Base-by-base conservation (phyloP, 164 flowering plant species). In the Umbilicus rupestris region DNA sequence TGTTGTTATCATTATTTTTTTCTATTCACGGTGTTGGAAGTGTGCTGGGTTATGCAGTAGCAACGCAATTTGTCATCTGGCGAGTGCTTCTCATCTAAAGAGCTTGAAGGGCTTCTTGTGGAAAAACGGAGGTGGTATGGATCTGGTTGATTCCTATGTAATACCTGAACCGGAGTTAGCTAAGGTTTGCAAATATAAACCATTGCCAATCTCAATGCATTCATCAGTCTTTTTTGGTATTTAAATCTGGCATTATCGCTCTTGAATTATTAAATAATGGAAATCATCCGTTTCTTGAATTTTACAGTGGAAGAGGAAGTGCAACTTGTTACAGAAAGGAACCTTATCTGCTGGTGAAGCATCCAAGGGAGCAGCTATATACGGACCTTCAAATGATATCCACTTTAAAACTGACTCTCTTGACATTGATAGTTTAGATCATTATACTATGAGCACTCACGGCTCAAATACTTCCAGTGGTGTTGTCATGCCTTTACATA, bases 401-500 rank as follows among this genome's bases (percentile, higher is more conserved):
- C 98, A 87, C 75, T 72, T 73, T 79, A 71, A 77, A 81, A 70
- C 63, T 71, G 71, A 72, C 67, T 73, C n/a, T 31, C 0, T 71
- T 82, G 80, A 67, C 81, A 67, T 71, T 44, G 71, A 76, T 81
- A 84, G 63, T 69, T 77, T 71, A 78, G 81, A 76, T 30, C 77
- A 75, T 46, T 75, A 62, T 77, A 63, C 37, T 70, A 41, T 70
- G 47, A 58, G 70, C 42, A 72, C 76, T 82, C 67, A 75, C 76
- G 68, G 73, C 49, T 78, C 76, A 39, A 76, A 65, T 73, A 2
- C 72, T 78, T 75, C 89, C 71, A 78, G 79, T 77, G 73, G 68
- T 90, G 96, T 92, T 88, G 96, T 92, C 87, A 49, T 81, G 76
- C 98, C 98, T 92, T 88, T 92, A 88, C 96, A 83, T 75, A 68